phyloP scores from a whole-genome alignment of 495 filamentous ascomycete species.

The Mytilinidion resinicola region DNA sequence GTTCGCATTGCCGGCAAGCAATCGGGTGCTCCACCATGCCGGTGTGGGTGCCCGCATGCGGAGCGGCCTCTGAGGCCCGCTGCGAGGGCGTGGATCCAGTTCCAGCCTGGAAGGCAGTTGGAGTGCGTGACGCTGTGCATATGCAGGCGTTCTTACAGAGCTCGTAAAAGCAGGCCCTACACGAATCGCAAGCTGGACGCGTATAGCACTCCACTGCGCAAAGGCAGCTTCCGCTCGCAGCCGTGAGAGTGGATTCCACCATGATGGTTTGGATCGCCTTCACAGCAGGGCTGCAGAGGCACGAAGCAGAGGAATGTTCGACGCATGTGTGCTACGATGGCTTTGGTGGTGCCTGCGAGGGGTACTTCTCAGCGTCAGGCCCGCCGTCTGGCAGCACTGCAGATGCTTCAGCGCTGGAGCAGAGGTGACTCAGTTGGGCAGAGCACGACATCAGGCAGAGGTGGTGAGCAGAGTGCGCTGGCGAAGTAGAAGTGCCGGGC shows the following conservation, averaged over 20 bases:
- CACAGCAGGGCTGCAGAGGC: conserved; percentile 2
- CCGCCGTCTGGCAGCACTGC: too few relatives aligned
- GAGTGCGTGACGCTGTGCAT: conserved; percentile 17
- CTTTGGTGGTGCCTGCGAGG: not conserved
- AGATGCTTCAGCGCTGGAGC: too few relatives aligned
- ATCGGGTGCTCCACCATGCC: too few relatives aligned
- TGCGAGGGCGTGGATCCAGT: too few relatives aligned
- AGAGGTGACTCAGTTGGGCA: not conserved
- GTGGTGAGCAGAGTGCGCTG: not conserved
- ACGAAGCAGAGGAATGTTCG: not conserved
- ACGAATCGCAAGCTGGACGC: not conserved
- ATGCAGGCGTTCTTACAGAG: conserved; percentile 3
- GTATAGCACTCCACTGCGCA: not conserved
- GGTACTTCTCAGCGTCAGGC: not conserved
- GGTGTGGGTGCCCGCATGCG: too few relatives aligned
- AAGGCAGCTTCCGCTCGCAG: not conserved
- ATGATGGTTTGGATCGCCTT: not conserved
- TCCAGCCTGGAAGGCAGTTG: not conserved
- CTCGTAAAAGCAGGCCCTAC: not conserved
- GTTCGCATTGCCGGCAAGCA: too few relatives aligned
- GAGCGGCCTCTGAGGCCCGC: too few relatives aligned
- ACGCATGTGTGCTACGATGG: not conserved
- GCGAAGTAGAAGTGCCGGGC: not conserved
- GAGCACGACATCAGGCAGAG: not conserved
- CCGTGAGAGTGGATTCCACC: not conserved